Percentiles rank a stretch among this genome's conserved stretches.
Evolutionary conservation across 1,284 basidiomycete genomes (phyloP).

Genomic region (Leccinum angustisporum): DNA sequence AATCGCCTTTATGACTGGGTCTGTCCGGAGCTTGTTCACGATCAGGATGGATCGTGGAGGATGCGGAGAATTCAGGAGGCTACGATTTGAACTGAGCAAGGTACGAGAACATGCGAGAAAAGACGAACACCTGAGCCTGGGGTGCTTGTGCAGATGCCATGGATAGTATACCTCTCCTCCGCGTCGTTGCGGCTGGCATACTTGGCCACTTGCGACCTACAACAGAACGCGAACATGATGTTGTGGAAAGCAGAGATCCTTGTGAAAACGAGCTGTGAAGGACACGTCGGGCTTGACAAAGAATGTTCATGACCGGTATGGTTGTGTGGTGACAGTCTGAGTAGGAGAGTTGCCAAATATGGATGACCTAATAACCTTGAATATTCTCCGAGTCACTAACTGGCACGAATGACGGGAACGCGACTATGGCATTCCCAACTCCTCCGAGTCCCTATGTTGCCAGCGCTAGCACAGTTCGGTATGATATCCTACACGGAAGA

Average conservation of each 20-base stretch:
- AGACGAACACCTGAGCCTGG: constrained; percentile 31
- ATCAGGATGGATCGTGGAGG: constrained; percentile 55
- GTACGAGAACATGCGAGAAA: constrained; percentile 6
- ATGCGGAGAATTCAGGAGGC: constrained; percentile 22
- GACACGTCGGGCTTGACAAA: constrained; percentile 23
- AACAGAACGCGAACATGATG: constrained; percentile 6
- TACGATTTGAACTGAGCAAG: constrained; percentile 31
- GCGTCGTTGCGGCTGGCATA: background rate
- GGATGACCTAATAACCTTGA: constrained; percentile 6
- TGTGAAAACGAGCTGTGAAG: constrained; percentile 27
- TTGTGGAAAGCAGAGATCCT: constrained; percentile 7
- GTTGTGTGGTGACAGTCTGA: background rate
- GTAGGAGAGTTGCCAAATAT: constrained; percentile 20
- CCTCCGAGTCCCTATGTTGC: too few species aligned
- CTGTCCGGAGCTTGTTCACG: constrained; percentile 75
- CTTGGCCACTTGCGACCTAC: background rate
- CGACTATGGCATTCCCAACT: background rate
- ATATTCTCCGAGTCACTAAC: constrained; percentile 5
- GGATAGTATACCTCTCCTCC: constrained; percentile 15
- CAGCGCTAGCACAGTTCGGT: background rate
- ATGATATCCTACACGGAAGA: background rate
- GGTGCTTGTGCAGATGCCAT: constrained; percentile 7
- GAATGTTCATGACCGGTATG: constrained; percentile 20
- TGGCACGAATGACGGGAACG: background rate
- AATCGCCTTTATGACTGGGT: constrained; percentile 71